Percentiles rank a stretch among this genome's conserved stretches.
Evolutionary conservation across 1,139 yeast genomes (phyloP).

Genomic region (Taiozyma sp.): DNA sequence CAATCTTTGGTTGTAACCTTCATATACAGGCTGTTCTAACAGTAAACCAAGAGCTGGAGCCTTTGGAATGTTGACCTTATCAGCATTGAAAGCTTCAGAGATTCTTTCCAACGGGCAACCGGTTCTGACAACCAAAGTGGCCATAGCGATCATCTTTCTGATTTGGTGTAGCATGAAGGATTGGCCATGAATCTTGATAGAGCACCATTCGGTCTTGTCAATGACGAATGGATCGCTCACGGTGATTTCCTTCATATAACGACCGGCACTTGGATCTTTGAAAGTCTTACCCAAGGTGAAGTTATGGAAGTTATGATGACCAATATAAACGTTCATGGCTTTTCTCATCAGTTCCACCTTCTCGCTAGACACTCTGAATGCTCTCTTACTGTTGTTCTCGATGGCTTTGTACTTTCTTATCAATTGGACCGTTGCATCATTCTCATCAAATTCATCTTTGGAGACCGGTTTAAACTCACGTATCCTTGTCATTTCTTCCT

Average conservation of each 20-base stretch:
- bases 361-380: constrained; percentile 58
- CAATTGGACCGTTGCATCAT: constrained; percentile 32
- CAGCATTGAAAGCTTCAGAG: constrained; percentile 68
- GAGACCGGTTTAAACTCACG: constrained; percentile 28
- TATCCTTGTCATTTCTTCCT: constrained; percentile 39
- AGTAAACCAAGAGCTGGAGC: constrained; percentile 95
- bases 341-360: constrained; percentile 60
- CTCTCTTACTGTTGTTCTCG: constrained; percentile 67
- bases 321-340: constrained; percentile 71
- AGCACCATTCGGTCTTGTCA: constrained; percentile 93
- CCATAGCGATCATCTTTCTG: constrained; percentile 97
- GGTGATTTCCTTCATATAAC: constrained; percentile 74
- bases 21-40: constrained; percentile 89
- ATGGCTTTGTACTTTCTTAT: constrained; percentile 56
- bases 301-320: constrained; percentile 93
- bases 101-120: constrained; percentile 80
- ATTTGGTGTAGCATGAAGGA: constrained; percentile 98
- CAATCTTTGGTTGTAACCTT: constrained; percentile 71
- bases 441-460: constrained; percentile 31
- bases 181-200: constrained; percentile 95
- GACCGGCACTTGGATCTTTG: constrained; percentile 78
- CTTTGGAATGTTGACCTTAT: constrained; percentile 86
- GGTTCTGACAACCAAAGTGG: constrained; percentile 76
- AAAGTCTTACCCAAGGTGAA: constrained; percentile 87
- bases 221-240: constrained; percentile 93